Evolutionary conservation across 306 rosid genomes (phyloP).

Genomic region (Fragaria vesca): DNA sequence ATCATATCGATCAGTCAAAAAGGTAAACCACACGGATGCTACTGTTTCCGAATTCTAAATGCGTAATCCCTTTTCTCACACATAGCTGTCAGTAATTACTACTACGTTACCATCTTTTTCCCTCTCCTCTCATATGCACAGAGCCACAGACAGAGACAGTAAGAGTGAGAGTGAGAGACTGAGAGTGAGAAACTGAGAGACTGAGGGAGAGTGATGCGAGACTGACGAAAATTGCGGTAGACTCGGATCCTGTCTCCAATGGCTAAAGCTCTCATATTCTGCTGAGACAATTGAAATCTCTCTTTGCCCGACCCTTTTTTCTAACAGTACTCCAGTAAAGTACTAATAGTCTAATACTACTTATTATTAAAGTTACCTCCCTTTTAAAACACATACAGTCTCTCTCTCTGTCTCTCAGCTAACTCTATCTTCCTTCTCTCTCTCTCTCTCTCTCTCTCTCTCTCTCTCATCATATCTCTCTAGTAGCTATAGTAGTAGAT

Average conservation of each 20-base stretch:
- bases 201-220: constrained; percentile 30
- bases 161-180: background rate
- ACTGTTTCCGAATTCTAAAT: background rate
- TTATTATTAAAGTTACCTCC: background rate
- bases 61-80: background rate
- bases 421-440: background rate
- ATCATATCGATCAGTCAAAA: background rate
- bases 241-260: constrained; percentile 91
- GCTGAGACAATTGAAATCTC: background rate
- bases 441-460: background rate
- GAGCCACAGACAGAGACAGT: background rate
- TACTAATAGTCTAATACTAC: background rate
- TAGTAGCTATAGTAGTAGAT: background rate
- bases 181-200: background rate
- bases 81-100: constrained; percentile 8
- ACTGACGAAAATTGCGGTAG: constrained; percentile 60
- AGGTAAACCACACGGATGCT: constrained; percentile 8
- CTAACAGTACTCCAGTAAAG: constrained; percentile 3
- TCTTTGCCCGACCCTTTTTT: background rate
- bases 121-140: background rate
- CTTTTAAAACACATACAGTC: background rate
- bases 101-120: background rate
- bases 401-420: background rate
- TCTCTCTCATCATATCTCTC: background rate
- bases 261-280: constrained; percentile 26